Percentiles rank a stretch among this genome's conserved stretches.
These are phyloP conservation scores for Verticillium isaacii DNA, from an alignment of 2,329 filamentous ascomycete species.

Conservation along the genomic window DNA sequence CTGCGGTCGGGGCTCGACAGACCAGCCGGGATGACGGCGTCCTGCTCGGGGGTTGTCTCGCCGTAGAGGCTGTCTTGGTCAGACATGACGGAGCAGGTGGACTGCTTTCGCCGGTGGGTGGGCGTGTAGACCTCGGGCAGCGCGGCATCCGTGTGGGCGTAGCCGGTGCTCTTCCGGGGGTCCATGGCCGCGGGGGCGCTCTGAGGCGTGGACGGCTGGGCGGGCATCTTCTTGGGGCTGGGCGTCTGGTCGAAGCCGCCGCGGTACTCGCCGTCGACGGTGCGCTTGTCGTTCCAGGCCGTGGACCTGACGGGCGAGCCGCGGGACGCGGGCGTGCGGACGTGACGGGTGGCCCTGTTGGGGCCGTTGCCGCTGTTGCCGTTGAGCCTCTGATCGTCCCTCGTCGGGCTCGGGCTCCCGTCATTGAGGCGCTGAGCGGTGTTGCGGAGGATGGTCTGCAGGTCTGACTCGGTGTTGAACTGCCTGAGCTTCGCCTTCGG, in stretches of 20 bases:
- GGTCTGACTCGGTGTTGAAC: conserved; percentile 38
- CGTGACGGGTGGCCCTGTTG: conserved; percentile 22
- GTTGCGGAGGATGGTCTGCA: conserved; percentile 45
- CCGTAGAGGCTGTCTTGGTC: conserved; percentile 35
- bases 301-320: conserved; percentile 8
- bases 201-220: not conserved
- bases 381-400: not conserved
- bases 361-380: not conserved
- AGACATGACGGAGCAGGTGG: conserved; percentile 6
- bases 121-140: not conserved
- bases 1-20: conserved; percentile 39
- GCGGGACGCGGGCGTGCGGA: conserved; percentile 19
- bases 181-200: not conserved
- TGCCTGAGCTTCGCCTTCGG: conserved; percentile 17
- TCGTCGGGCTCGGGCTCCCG: conserved; percentile 19
- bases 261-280: not conserved
- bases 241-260: not conserved
- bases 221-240: conserved; percentile 3
- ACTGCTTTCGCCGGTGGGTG: conserved; percentile 3
- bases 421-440: conserved; percentile 47
- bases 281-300: not conserved
- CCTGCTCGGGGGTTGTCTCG: conserved; percentile 27
- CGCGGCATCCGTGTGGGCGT: not conserved
- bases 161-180: not conserved
- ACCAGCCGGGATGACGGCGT: conserved; percentile 23